phyloP scores from a whole-genome alignment of 768 basidiomycete species.

The Mycena floridula region DNA sequence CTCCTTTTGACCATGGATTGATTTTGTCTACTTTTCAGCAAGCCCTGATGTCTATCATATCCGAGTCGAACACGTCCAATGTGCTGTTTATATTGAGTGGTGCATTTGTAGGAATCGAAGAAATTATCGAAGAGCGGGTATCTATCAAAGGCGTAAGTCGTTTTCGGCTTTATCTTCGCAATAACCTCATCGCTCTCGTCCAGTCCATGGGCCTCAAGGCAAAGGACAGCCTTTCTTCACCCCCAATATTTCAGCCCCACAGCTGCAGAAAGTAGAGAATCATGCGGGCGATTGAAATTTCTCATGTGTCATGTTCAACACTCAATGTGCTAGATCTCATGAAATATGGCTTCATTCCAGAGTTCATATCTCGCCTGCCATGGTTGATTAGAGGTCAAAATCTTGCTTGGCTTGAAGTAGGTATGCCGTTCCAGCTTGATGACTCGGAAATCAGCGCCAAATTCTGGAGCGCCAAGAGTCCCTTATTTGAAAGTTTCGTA shows the following conservation, averaged over 20 bases:
- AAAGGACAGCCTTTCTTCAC: constrained; percentile 28
- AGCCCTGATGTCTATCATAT: constrained; percentile 70
- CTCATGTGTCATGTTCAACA: constrained; percentile 34
- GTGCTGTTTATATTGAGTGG: constrained; percentile 91
- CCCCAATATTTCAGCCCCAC: constrained; percentile 79
- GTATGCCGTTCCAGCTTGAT: no score
- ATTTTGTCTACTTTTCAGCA: constrained; percentile 17
- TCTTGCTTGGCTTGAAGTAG: no score
- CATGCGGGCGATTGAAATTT: constrained; percentile 68
- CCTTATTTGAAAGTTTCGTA: no score
- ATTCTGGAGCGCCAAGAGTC: no score
- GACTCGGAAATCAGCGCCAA: no score
- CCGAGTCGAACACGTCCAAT: constrained; percentile 85
- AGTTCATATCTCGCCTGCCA: constrained; percentile 91
- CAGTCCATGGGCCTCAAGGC: constrained; percentile 89
- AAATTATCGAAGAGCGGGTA: constrained; percentile 69
- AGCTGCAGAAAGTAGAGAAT: constrained; percentile 44
- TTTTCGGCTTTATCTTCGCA: constrained; percentile 1
- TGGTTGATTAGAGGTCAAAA: no score
- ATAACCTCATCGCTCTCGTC: background rate
- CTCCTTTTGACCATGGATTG: background rate
- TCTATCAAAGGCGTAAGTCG: constrained; percentile 84
- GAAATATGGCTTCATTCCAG: constrained; percentile 90
- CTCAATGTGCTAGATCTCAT: constrained; percentile 51
- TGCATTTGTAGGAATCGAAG: constrained; percentile 90